phyloP scores from a whole-genome alignment of 768 basidiomycete species.

The Leccinum longicurvipes region DNA sequence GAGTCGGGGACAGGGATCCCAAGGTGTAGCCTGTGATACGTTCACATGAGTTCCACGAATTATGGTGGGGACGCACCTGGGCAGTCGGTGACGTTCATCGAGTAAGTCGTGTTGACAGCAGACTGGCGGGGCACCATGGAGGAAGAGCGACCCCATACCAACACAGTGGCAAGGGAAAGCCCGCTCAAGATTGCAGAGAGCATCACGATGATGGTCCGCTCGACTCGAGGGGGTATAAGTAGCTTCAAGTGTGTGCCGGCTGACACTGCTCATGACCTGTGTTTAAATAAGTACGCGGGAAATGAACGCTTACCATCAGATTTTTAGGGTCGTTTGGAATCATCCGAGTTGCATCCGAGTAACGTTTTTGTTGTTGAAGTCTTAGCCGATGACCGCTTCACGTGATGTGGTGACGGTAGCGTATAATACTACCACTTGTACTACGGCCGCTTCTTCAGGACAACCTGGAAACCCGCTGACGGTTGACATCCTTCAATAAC shows the following conservation, averaged over 20 bases:
- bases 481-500: not conserved
- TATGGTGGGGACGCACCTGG: slow-evolving; percentile 24
- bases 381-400: not conserved
- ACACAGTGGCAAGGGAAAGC: slow-evolving; percentile 3
- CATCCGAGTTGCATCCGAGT: too few relatives aligned
- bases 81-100: slow-evolving; percentile 32
- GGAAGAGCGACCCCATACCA: slow-evolving; percentile 7
- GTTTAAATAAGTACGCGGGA: not conserved
- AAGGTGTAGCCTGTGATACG: slow-evolving; percentile 52
- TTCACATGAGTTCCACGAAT: not conserved
- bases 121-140: slow-evolving; percentile 6
- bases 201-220: not conserved
- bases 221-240: too few relatives aligned
- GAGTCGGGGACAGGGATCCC: slow-evolving; percentile 39
- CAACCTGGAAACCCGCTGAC: not conserved
- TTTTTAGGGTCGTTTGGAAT: not conserved
- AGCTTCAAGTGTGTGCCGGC: not conserved
- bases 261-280: not conserved
- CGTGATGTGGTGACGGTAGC: not conserved
- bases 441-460: too few relatives aligned
- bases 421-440: too few relatives aligned
- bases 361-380: too few relatives aligned
- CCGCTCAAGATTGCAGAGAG: slow-evolving; percentile 6
- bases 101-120: slow-evolving; percentile 9
- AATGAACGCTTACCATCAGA: not conserved